These are phyloP conservation scores for Suhomyces pyralidae DNA, from an alignment of 805 yeast species.

Conservation along the genomic window DNA sequence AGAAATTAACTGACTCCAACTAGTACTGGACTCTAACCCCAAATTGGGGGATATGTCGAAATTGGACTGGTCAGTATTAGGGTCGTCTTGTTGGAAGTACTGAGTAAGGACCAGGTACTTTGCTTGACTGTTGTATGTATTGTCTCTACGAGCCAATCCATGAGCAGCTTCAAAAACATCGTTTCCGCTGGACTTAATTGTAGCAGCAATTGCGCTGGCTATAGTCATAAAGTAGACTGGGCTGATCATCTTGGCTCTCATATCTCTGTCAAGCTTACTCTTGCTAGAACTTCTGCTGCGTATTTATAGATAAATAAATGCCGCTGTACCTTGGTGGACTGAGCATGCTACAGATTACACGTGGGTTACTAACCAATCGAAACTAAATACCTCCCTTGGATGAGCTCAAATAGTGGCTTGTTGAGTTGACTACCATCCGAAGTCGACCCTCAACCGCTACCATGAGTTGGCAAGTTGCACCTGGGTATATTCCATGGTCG, in stretches of 20 bases:
- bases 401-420: neutral
- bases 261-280: neutral
- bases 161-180: neutral
- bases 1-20: conserved; percentile 22
- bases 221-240: neutral
- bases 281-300: neutral
- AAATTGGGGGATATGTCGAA: conserved; percentile 15
- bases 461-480: neutral
- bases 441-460: neutral
- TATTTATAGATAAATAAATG: neutral
- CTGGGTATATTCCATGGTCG: neutral
- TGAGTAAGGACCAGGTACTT: conserved; percentile 9
- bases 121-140: neutral
- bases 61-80: conserved; percentile 10
- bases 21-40: conserved; percentile 17
- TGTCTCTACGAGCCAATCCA: neutral
- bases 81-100: conserved; percentile 19
- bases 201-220: neutral
- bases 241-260: neutral
- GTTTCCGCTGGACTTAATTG: neutral
- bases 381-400: neutral
- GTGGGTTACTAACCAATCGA: neutral
- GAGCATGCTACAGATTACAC: neutral
- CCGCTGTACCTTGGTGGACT: neutral
- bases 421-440: neutral